Evolutionary conservation across 2,329 filamentous ascomycete genomes (phyloP).

Genomic region (Alternaria infectoria): DNA sequence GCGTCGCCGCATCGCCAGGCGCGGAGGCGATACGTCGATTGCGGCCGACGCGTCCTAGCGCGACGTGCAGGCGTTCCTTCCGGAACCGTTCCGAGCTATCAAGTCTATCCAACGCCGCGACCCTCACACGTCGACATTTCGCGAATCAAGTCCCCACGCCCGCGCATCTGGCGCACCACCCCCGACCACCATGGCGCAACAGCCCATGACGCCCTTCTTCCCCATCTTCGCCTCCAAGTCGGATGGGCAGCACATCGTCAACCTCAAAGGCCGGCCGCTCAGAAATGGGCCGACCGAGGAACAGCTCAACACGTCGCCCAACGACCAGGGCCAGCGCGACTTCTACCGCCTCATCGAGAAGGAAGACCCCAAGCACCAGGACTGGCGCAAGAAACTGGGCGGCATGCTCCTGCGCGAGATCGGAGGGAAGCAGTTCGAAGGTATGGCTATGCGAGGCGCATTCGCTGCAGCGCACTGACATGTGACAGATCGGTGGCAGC

Average conservation of each 20-base stretch:
- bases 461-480: conserved; percentile 36
- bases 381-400: conserved; percentile 65
- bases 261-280: conserved; percentile 56
- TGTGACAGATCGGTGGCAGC: conserved; percentile 45
- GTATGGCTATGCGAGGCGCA: conserved; percentile 16
- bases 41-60: conserved; percentile 11
- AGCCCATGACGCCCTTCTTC: conserved; percentile 54
- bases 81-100: not conserved
- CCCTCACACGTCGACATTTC: not conserved
- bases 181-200: conserved; percentile 34
- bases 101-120: not conserved
- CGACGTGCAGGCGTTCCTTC: not conserved
- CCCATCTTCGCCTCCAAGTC: conserved; percentile 57
- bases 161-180: conserved; percentile 9
- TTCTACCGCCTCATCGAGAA: conserved; percentile 60
- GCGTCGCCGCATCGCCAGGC: not conserved
- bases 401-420: conserved; percentile 63
- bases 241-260: conserved; percentile 58
- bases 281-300: conserved; percentile 60
- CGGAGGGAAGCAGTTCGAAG: conserved; percentile 45
- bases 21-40: not conserved
- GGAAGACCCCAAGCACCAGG: conserved; percentile 61
- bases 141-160: not conserved
- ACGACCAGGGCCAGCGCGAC: conserved; percentile 61
- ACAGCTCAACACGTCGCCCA: conserved; percentile 60